Percentiles rank a stretch among this genome's conserved stretches.
phyloP scores from a whole-genome alignment of 352 stramenopile genomes.

The Elongisporangium senticosum region DNA sequence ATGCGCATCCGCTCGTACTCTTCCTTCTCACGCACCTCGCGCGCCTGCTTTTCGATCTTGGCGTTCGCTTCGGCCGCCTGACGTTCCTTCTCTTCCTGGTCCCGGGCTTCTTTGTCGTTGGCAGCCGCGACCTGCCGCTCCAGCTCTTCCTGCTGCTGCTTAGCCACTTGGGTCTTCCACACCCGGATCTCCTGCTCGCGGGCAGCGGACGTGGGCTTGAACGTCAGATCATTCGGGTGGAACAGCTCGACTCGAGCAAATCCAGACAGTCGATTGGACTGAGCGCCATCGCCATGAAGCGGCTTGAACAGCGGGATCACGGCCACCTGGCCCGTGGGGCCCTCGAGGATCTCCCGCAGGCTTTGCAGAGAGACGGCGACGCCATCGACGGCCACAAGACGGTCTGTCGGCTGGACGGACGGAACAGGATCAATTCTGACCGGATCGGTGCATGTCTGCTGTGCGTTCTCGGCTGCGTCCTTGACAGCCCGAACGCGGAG shows the following conservation, averaged over 20 bases:
- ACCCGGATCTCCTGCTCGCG: constrained; percentile 23
- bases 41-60: constrained; percentile 19
- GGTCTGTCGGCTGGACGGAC: constrained; percentile 29
- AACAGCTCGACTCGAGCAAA: constrained; percentile 66
- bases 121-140: constrained; percentile 23
- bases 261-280: constrained; percentile 37
- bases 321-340: constrained; percentile 26
- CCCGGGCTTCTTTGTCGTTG: constrained; percentile 23
- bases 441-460: constrained; percentile 8
- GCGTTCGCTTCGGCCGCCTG: constrained; percentile 25
- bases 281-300: constrained; percentile 1
- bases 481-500: not conserved
- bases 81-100: constrained; percentile 29
- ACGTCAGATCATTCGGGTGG: constrained; percentile 34
- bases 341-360: constrained; percentile 40
- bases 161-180: constrained; percentile 24
- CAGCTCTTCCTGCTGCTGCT: constrained; percentile 22
- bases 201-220: constrained; percentile 29
- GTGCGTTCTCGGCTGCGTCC: not conserved
- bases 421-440: constrained; percentile 8
- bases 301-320: constrained; percentile 48
- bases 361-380: constrained; percentile 30
- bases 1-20: constrained; percentile 47
- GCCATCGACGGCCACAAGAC: constrained; percentile 43
- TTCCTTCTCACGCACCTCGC: constrained; percentile 29